Base-by-base conservation (phyloP, 495 filamentous ascomycete species). In the Penicillium pulvis region DNA sequence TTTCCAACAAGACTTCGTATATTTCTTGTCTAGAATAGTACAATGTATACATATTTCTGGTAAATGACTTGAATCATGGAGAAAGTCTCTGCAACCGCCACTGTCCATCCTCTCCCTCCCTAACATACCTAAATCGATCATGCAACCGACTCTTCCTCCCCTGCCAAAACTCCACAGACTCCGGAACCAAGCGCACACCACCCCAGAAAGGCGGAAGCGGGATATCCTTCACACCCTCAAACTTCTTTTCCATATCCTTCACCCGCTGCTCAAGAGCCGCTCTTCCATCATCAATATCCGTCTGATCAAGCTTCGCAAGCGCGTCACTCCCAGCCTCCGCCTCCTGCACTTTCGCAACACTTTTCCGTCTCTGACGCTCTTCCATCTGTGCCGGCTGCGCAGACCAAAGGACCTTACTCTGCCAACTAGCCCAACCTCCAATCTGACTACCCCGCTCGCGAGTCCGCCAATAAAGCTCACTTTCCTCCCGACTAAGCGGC, bases 171-270 rank as follows among this genome's bases (percentile, higher is more conserved):
- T 97, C 93, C 41, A 97, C 81, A 53, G 84, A 83, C 72, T 91
- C 89, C 2, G 94, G 94, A 56, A 92, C 81, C 53, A 98, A 80
- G 63, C 93, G 85, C 71, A 94, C 72, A 1, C 94, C 94, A 8
- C 94, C 94, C 94, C 94, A 98, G 73, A 96, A 97, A 20, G 88
- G 87, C 28, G 94, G 94, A 48, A 97, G 84, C 2, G 92, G 92
- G 54, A 98, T 95, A 41, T 89, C 69, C 55, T 96, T 87, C 3
- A 72, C 69, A 11, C 83, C 87, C 39, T 87, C 85, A 74, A 95
- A 98, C 64, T 74, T 81, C 65, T 73, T 75, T 78, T 92, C 87
- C 46, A 87, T 81, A 60, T 91, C 88, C 68, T 77, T 77, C 1
- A 94, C 89, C 77, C 85, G 82, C 50, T 74, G 68, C 61, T 91